Base-by-base conservation (phyloP, 352 stramenopile genomes). In the Elongisporangium undulatum region DNA sequence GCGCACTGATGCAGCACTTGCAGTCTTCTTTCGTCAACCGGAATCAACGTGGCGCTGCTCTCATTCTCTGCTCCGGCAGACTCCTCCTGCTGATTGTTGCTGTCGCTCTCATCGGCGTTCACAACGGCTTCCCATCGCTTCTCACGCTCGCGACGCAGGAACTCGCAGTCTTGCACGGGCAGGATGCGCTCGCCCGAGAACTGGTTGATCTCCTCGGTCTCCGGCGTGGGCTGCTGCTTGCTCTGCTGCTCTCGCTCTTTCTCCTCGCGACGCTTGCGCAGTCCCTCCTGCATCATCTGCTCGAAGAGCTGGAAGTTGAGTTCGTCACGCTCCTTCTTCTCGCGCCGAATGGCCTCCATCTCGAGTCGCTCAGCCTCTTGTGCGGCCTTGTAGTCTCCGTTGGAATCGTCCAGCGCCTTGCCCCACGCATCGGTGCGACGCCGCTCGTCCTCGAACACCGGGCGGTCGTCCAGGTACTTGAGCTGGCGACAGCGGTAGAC, bases 241-340 rank as follows among this genome's bases (percentile, higher is more conserved):
- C 23, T 45, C n/a, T 56, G 51, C 9, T 29, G 51, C 16, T 58
- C 50, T 16, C 50, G 51, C 20, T 75, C 75, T 52, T 89, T 74
- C n/a, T 81, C 69, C 26, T 86, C 72, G 4, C 64, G 66, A 48
- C 75, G 69, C 69, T 89, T 89, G 23, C 72, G 74, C 1, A 75
- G 63, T 5, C 84, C 79, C 53, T 91, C 78, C 22, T 83, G 61
- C 74, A 97, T 91, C 79, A 97, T 90, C 58, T 92, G 67, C 64
- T 97, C 85, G 55, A 97, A 97, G 39, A 81, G 76, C 16, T 85
- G 63, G 62, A 95, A 97, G 64, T 97, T 97, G 26, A 75, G 59
- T 24, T 95, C 79, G 55, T 97, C 88, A 13, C 81, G 79, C 51
- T 87, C 82, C 52, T 82, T 88, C 78, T 97, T 97, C 56, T 96